Evolutionary conservation across 2,329 filamentous ascomycete genomes (phyloP).

Genomic region (Karstenula rhodostoma): DNA sequence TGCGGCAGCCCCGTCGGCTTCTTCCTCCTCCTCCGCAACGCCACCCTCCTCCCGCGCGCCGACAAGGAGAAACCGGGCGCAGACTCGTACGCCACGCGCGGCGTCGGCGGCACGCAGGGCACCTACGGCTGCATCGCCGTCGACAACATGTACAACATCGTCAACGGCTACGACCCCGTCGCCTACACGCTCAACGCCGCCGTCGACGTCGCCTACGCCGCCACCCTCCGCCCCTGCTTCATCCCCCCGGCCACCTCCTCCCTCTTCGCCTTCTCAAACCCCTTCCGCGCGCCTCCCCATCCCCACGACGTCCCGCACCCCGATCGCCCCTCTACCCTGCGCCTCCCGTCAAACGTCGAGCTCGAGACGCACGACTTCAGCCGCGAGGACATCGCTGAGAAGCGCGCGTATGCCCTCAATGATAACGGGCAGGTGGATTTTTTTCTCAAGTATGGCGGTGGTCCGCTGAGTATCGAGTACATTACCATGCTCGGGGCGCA

Average conservation of each 20-base stretch:
- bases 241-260: constrained; percentile 75
- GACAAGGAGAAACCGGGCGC: constrained; percentile 79
- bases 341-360: constrained; percentile 70
- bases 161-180: constrained; percentile 80
- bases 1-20: constrained; percentile 91
- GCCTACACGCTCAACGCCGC: constrained; percentile 92
- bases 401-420: constrained; percentile 85
- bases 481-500: constrained; percentile 96
- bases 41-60: constrained; percentile 75
- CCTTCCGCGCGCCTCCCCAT: constrained; percentile 36
- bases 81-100: constrained; percentile 61
- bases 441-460: constrained; percentile 82
- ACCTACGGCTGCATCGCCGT: constrained; percentile 90
- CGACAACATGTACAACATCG: constrained; percentile 95
- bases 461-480: constrained; percentile 93
- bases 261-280: constrained; percentile 25
- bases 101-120: constrained; percentile 79
- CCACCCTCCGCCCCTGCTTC: constrained; percentile 76
- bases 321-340: constrained; percentile 40
- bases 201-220: constrained; percentile 81
- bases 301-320: neutral
- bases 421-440: constrained; percentile 97
- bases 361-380: constrained; percentile 96
- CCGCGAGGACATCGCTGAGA: constrained; percentile 89
- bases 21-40: constrained; percentile 84